Conservation (phyloP, 139 green algal genomes). For the Chlamydomonas schloesseri region DNA sequence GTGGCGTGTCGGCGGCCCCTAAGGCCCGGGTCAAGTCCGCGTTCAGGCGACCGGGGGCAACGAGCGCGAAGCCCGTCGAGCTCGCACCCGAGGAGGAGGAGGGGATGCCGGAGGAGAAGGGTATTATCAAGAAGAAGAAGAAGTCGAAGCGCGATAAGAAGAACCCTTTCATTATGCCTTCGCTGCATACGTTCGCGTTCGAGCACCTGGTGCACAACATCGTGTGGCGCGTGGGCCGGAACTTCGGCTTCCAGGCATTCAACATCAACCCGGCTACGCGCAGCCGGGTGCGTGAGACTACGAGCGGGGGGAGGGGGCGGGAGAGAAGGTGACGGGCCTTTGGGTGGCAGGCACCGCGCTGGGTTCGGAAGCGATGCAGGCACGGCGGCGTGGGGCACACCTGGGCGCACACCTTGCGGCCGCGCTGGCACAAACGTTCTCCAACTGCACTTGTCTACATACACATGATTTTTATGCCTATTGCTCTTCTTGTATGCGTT, state of each 20-base stretch:
- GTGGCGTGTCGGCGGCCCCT: constrained; percentile 4
- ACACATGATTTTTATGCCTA: too few relatives aligned
- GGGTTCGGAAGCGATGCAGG: too few relatives aligned
- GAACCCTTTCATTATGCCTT: constrained; percentile 36
- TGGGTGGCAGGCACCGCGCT: too few relatives aligned
- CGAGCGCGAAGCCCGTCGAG: not conserved
- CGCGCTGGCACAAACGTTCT: too few relatives aligned
- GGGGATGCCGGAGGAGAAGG: not conserved
- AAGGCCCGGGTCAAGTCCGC: constrained; percentile 25
- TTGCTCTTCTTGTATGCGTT: too few relatives aligned
- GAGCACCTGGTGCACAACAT: constrained; percentile 65
- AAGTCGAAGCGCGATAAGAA: constrained; percentile 33
- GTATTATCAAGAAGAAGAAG: constrained; percentile 20
- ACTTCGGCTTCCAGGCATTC: constrained; percentile 86
- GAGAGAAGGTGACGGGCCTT: too few relatives aligned
- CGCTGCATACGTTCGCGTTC: constrained; percentile 43
- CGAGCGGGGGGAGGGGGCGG: too few relatives aligned
- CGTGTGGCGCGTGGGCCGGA: constrained; percentile 69
- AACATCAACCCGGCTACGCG: constrained; percentile 71
- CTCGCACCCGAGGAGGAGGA: not conserved
- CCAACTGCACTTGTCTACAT: too few relatives aligned
- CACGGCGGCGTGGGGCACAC: too few relatives aligned
- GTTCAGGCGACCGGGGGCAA: not conserved
- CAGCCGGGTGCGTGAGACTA: constrained; percentile 6
- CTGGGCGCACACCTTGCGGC: too few relatives aligned